Conservation (phyloP, 805 yeast genomes). For the Spathaspora sp. region DNA sequence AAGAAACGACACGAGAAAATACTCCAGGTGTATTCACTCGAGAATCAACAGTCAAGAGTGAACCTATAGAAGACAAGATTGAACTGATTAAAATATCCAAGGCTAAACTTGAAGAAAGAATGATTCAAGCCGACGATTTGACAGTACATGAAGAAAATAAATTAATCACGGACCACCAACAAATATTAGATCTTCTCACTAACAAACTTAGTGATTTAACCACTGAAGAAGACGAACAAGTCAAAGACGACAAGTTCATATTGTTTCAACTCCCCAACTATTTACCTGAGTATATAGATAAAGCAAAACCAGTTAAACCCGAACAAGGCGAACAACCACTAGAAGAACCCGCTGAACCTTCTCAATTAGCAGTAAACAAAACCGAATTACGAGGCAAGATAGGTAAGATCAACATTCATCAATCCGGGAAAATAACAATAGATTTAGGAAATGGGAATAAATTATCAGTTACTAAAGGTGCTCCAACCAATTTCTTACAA, state of each 20-base stretch:
- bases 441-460: slow-evolving; percentile 65
- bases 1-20: slow-evolving; percentile 5
- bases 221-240: slow-evolving; percentile 7
- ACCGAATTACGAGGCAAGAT: slow-evolving; percentile 47
- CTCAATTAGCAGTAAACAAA: slow-evolving; percentile 1
- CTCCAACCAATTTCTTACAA: slow-evolving; percentile 66
- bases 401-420: slow-evolving; percentile 73
- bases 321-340: slow-evolving; percentile 16
- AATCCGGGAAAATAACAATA: slow-evolving; percentile 78
- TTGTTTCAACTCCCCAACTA: slow-evolving; percentile 49
- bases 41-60: slow-evolving; percentile 25
- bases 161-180: slow-evolving; percentile 26
- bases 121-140: slow-evolving; percentile 20
- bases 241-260: slow-evolving; percentile 20
- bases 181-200: slow-evolving; percentile 24
- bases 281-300: slow-evolving; percentile 33
- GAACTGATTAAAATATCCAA: slow-evolving; percentile 20
- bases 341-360: slow-evolving; percentile 4
- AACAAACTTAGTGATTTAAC: slow-evolving; percentile 17
- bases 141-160: slow-evolving; percentile 25
- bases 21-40: slow-evolving; percentile 8
- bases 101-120: slow-evolving; percentile 25
- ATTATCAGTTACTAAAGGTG: slow-evolving; percentile 67
- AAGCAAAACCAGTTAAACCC: slow-evolving; percentile 4
- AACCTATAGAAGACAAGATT: slow-evolving; percentile 26